Evolutionary conservation across 1,139 yeast genomes (phyloP).

Genomic region (Magnusiomyces fungicola): DNA sequence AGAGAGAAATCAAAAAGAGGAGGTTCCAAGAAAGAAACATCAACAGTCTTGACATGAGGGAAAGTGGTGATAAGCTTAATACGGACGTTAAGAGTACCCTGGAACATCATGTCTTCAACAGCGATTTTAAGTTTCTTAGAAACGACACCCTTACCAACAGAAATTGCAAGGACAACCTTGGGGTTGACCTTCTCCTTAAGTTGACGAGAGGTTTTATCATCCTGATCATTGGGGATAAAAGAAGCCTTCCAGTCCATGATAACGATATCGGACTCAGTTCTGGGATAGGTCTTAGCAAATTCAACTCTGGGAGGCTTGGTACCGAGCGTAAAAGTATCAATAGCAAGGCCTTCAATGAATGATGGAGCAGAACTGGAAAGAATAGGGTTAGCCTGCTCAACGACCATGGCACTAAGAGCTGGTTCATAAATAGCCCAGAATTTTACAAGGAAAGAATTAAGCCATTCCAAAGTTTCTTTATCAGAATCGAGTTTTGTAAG

Average conservation of each 20-base stretch:
- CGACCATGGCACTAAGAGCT: conserved; percentile 74
- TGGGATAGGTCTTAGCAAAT: conserved; percentile 76
- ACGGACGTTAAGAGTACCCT: conserved; percentile 67
- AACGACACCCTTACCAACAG: conserved; percentile 37
- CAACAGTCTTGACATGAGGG: conserved; percentile 90
- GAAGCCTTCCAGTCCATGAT: conserved; percentile 93
- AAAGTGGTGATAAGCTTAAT: conserved; percentile 82
- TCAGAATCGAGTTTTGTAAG: conserved; percentile 76
- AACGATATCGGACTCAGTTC: conserved; percentile 83
- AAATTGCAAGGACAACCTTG: conserved; percentile 41
- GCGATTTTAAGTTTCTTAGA: conserved; percentile 36
- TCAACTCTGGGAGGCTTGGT: conserved; percentile 94
- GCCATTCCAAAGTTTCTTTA: conserved; percentile 92
- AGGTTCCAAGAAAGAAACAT: conserved; percentile 73
- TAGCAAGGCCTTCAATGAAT: conserved; percentile 72
- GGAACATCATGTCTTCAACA: conserved; percentile 48
- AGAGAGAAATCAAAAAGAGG: conserved; percentile 81
- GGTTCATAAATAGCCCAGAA: conserved; percentile 93
- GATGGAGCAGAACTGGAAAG: conserved; percentile 71
- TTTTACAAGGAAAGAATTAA: conserved; percentile 76
- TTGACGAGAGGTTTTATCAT: conserved; percentile 79
- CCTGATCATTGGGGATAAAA: conserved; percentile 81
- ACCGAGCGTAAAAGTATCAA: conserved; percentile 85
- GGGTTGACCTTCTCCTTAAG: conserved; percentile 77
- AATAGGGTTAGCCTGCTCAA: conserved; percentile 77